Base-by-base conservation (phyloP, 2,329 filamentous ascomycete genomes). In the Talaromyces sp. region DNA sequence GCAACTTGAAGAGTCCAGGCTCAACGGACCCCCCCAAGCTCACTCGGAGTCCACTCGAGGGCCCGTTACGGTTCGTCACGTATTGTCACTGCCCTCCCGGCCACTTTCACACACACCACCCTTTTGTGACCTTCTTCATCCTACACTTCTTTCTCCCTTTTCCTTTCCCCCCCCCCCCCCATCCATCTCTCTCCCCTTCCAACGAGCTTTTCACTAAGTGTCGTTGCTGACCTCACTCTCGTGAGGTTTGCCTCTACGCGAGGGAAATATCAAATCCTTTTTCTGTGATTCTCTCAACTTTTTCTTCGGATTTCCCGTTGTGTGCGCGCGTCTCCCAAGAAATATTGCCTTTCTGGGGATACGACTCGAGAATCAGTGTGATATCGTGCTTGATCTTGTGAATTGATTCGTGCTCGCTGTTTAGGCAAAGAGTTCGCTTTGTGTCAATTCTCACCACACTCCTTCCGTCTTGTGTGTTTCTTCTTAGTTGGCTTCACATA, bases 201-300 rank as follows among this genome's bases (percentile, higher is more conserved):
- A 73, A 75, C 76, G 76, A 78, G 75, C 76, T 78, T 78, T 78
- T 78, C 72, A 77, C 75, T 78, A 78, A 78, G 76, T 75, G 70
- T 78, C 75, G 76, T 78, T 76, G 68, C 63, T 62, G 53, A 62
- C 45, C 56, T 64, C 55, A 62, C 70, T 58, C 16, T 7, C 52
- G 54, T 62, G 57, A 58, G 54, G 52, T 59, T 64, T 57, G 60
- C 57, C 59, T 65, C 51, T 56, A 61, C 62, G 58, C 58, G 65
- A 64, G 67, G 60, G 60, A 62, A 62, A 47, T 52, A 44, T 24
- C 24, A 41, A 47, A 29, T 17, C 52, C 52, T 45, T 54, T 51
- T 58, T 58, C 44, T 47, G 40, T 56, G 40, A 39, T 42, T 54
- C 40, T 42, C 41, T 52, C 32, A 32, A 49, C 39, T 53, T 51